A percentile compares a stretch with the other conserved stretches of the same genome.
Evolutionary conservation across 1,139 yeast species (phyloP).

Genomic region (Tardiomyces blankii): DNA sequence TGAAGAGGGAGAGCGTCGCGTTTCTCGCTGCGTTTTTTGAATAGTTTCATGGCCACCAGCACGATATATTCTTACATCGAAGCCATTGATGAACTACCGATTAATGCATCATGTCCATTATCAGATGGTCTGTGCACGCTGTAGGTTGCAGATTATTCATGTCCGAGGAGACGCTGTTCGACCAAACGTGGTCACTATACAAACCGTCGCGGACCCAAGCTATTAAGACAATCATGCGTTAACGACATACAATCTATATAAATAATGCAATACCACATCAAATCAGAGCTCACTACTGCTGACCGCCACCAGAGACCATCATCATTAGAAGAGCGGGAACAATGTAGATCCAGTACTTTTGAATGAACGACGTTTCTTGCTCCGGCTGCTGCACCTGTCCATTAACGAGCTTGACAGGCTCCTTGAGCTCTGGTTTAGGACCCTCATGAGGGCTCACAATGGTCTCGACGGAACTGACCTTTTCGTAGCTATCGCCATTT

Average conservation of each 20-base stretch:
- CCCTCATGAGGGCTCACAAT: conserved; percentile 6
- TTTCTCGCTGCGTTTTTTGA: neutral
- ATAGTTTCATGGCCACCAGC: neutral
- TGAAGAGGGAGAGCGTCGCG: neutral
- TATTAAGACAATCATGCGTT: too few relatives aligned
- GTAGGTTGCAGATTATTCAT: too few relatives aligned
- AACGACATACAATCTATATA: too few relatives aligned
- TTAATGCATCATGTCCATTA: too few relatives aligned
- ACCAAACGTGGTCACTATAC: too few relatives aligned
- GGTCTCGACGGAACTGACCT: conserved; percentile 1
- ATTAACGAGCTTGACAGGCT: conserved; percentile 19
- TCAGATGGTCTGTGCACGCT: too few relatives aligned
- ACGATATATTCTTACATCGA: too few relatives aligned
- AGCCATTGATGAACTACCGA: too few relatives aligned
- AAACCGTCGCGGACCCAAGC: too few relatives aligned
- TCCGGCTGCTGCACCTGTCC: conserved; percentile 18
- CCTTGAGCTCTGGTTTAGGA: conserved; percentile 16
- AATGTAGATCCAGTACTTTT: conserved; percentile 29
- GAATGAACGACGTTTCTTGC: conserved; percentile 23
- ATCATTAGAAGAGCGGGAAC: conserved; percentile 22
- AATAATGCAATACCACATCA: too few relatives aligned
- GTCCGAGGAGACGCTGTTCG: too few relatives aligned
- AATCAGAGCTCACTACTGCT: neutral
- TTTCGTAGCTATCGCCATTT: conserved; percentile 1
- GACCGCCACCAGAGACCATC: neutral